Evolutionary conservation across 352 stramenopile genomes (phyloP).

Genomic region (Globisporangium heterothallicum): DNA sequence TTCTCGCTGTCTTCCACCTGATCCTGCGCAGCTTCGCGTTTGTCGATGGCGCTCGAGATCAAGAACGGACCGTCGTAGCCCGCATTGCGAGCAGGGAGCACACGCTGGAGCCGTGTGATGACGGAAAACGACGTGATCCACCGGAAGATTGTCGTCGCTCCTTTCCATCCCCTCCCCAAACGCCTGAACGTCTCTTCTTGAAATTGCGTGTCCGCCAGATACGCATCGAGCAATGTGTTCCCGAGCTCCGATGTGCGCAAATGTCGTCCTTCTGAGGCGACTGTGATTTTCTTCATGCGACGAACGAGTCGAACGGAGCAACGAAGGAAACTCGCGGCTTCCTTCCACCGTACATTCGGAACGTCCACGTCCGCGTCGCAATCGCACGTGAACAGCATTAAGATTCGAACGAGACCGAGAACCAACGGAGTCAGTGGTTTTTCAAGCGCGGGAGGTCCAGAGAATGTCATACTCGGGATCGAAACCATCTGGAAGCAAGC

Average conservation of each 20-base stretch:
- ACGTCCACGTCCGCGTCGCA: conserved; percentile 47
- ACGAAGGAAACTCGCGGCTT: conserved; percentile 48
- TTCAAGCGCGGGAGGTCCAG: conserved; percentile 8
- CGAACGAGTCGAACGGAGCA: conserved; percentile 41
- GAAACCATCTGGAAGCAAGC: conserved; percentile 48
- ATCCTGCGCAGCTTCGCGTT: conserved; percentile 35
- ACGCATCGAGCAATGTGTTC: conserved; percentile 36
- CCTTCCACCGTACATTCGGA: conserved; percentile 49
- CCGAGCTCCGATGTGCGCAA: conserved; percentile 35
- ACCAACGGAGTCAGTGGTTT: conserved; percentile 43
- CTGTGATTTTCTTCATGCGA: conserved; percentile 45
- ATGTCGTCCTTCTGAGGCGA: conserved; percentile 28
- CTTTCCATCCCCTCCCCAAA: conserved; percentile 40
- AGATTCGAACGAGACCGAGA: conserved; percentile 59
- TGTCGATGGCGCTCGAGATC: conserved; percentile 25
- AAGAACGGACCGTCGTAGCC: conserved; percentile 23
- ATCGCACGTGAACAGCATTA: conserved; percentile 66
- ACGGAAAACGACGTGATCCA: conserved; percentile 44
- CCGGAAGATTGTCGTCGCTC: conserved; percentile 46
- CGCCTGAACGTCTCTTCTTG: conserved; percentile 35
- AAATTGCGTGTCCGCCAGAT: conserved; percentile 46
- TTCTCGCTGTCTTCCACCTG: conserved; percentile 27
- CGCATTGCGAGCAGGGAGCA: conserved; percentile 20
- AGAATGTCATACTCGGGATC: conserved; percentile 21
- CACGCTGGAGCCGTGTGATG: conserved; percentile 37